Evolutionary conservation across 345 rosid species (phyloP), one percentile per base, ranked within the genome.

Genomic region (Aquilaria yunnanensis): DNA sequence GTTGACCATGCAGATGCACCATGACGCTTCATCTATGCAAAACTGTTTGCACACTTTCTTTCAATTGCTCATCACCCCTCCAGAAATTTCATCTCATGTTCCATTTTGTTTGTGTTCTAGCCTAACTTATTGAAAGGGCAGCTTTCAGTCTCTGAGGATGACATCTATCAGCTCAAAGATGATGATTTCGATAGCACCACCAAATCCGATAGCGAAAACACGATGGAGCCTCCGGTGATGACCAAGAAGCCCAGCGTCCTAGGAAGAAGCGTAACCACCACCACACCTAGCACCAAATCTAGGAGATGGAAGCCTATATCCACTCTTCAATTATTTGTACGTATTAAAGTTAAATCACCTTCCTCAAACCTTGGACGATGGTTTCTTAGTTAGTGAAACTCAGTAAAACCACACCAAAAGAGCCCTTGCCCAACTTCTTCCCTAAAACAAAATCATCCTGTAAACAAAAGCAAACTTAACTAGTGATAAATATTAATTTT

Each of bases 211-310:
- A 90, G 97, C 51, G 97, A 90, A 33, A 88, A 94, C 97, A 85
- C 11, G 98, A 86, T 60, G 98, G 89, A 2, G 96, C 76, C 54
- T 85, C 94, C 32, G 99, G 87, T 2, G 95, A 90, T 29, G 90
- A 87, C 55, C 93, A 83, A 65, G 92, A 86, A 33, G 89, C 70
- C 13, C 92, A 81, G 55, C 90, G 89, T 14, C 85, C 77, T 3
- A 82, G 85, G 78, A 93, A 90, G 82, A 91, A 91, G 73, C 86
- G 99, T 2, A 88, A 94, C 72, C 97, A 94, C 60, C 95, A 96
- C 67, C 99, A 94, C 51, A 90, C 97, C 0, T 96, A 88, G 76
- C 93, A 85, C 54, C 97, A 94, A 91, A 94, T 94, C 88, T 96
- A 88, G 67, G 97, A 90, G 79, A 83, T 94, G 99, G 99, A 94